Conservation (phyloP, 164 flowering plant genomes). For the Dillenia turbinata region DNA sequence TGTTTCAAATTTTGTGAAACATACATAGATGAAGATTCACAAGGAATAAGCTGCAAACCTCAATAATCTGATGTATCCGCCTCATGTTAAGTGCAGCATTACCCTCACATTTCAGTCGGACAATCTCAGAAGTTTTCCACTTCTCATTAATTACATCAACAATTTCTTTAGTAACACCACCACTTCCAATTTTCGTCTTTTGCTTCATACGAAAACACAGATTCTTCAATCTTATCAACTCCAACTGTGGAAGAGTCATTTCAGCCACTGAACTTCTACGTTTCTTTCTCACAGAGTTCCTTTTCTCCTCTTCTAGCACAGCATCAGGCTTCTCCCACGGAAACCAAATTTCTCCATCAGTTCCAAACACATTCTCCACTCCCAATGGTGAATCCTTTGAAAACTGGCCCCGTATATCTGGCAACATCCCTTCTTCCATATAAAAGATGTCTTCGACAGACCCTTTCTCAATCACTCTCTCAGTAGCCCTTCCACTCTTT, state of each 20-base stretch:
- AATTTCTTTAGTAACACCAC: conserved; percentile 67
- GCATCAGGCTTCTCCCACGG: conserved; percentile 67
- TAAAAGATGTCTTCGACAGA: conserved; percentile 84
- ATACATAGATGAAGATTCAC: no score
- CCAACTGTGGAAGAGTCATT: conserved; percentile 67
- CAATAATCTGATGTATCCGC: conserved; percentile 88
- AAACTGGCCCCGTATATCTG: conserved; percentile 74
- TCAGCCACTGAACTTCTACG: conserved; percentile 65
- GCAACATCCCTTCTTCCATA: conserved; percentile 82
- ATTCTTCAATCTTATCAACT: conserved; percentile 72
- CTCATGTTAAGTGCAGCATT: conserved; percentile 83
- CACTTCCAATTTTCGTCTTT: conserved; percentile 58
- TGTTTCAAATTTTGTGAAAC: no score
- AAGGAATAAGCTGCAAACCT: conserved; percentile 45
- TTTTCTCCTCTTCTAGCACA: conserved; percentile 21
- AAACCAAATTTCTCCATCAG: conserved; percentile 50
- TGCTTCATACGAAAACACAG: conserved; percentile 53
- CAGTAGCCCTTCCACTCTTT: conserved; percentile 1
- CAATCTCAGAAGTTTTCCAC: conserved; percentile 77
- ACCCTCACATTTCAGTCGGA: conserved; percentile 77
- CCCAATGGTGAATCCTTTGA: conserved; percentile 51
- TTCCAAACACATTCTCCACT: conserved; percentile 27
- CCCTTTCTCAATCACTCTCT: conserved; percentile 56
- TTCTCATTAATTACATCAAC: conserved; percentile 76
- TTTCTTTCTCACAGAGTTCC: conserved; percentile 28